Percentiles rank a stretch among this genome's conserved stretches.
Conservation (phyloP, 306 rosid species). For the Acmispon strigosus region DNA sequence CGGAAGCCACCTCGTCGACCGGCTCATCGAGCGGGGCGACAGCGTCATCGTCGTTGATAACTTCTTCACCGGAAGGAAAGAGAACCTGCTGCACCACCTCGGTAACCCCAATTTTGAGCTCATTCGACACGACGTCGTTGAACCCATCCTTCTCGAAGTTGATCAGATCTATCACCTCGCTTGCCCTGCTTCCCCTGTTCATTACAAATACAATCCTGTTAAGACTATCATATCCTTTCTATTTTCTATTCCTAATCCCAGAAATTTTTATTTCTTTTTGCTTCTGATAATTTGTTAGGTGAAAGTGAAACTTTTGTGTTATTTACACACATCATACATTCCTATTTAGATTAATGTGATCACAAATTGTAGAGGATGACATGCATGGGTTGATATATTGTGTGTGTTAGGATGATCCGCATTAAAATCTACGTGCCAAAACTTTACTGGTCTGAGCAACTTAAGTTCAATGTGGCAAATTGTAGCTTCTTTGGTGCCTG, state of each 20-base stretch:
- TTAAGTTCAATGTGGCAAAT: too few relatives aligned
- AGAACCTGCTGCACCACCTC: conserved; percentile 59
- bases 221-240: conserved; percentile 87
- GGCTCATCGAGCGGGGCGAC: conserved; percentile 70
- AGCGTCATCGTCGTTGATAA: conserved; percentile 82
- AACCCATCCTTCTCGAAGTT: conserved; percentile 76
- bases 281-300: too few relatives aligned
- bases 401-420: too few relatives aligned
- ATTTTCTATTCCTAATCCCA: too few relatives aligned
- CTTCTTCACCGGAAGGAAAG: conserved; percentile 81
- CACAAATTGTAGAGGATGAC: too few relatives aligned
- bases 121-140: conserved; percentile 88
- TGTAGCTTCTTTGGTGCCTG: too few relatives aligned
- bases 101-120: conserved; percentile 85
- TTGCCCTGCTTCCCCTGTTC: conserved; percentile 95
- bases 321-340: too few relatives aligned
- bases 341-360: too few relatives aligned
- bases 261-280: neutral
- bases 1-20: conserved; percentile 91
- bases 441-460: too few relatives aligned
- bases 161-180: conserved; percentile 96
- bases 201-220: conserved; percentile 93
- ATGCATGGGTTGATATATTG: neutral
- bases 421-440: too few relatives aligned
- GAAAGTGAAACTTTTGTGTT: neutral